These are phyloP conservation scores for Iris pallida DNA, from an alignment of 116 monocot genomes.

Conservation along the genomic window DNA sequence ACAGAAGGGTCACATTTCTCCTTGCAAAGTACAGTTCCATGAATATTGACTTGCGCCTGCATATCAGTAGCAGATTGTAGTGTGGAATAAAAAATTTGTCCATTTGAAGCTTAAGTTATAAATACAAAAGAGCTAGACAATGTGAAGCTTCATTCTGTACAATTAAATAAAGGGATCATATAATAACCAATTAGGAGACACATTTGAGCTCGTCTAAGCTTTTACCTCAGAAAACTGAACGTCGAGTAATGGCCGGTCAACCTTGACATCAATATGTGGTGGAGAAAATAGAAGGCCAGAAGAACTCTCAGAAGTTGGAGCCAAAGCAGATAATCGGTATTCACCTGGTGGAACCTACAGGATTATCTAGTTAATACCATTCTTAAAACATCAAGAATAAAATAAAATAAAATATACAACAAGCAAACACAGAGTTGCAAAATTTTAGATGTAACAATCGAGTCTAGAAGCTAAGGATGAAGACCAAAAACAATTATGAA, in stretches of 20 bases:
- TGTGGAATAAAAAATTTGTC: background rate
- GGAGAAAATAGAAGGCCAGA: conserved; percentile 68
- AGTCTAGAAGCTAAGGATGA: too few species aligned
- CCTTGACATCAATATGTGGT: conserved; percentile 64
- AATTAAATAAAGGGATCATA: background rate
- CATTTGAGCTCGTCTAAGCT: background rate
- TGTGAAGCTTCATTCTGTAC: background rate
- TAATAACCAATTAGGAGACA: background rate
- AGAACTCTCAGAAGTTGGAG: conserved; percentile 47
- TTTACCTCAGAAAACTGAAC: conserved; percentile 89
- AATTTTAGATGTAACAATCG: too few species aligned
- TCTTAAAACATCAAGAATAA: background rate
- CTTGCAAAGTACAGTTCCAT: conserved; percentile 80
- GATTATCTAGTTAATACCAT: background rate
- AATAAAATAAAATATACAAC: too few species aligned
- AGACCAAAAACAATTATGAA: too few species aligned
- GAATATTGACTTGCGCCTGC: conserved; percentile 79
- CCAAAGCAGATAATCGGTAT: conserved; percentile 82
- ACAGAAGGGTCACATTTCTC: conserved; percentile 56
- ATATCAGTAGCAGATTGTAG: background rate
- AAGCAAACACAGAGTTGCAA: too few species aligned
- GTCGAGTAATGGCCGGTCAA: conserved; percentile 59
- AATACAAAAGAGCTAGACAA: background rate
- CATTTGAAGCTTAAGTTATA: too few species aligned
- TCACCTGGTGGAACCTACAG: conserved; percentile 79